Evolutionary conservation across 768 basidiomycete genomes (phyloP).

Genomic region (Clitopilus hobsonii): DNA sequence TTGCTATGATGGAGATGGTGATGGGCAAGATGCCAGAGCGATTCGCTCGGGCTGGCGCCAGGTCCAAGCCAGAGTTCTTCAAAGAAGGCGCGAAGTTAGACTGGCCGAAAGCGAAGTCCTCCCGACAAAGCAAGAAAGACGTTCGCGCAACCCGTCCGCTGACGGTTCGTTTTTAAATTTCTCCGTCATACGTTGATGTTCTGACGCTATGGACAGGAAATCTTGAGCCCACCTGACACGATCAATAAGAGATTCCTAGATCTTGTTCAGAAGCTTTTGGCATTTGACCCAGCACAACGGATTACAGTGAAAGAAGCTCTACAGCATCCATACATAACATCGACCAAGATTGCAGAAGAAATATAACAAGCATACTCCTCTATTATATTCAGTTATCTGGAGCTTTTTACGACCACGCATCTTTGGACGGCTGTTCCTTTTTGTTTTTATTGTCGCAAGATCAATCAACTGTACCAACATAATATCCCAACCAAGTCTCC

Average conservation of each 20-base stretch:
- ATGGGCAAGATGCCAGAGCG: conserved; percentile 97
- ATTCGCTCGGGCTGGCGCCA: conserved; percentile 69
- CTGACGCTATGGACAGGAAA: conserved; percentile 47
- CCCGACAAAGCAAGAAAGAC: conserved; percentile 90
- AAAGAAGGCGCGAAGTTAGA: conserved; percentile 81
- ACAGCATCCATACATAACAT: conserved; percentile 63
- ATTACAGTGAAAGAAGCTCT: conserved; percentile 87
- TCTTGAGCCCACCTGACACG: conserved; percentile 73
- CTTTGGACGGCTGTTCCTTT: background rate
- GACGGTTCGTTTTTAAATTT: conserved; percentile 44
- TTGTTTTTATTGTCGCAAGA: background rate
- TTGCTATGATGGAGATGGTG: conserved; percentile 99
- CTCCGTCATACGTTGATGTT: background rate
- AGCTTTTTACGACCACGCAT: background rate
- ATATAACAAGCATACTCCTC: background rate
- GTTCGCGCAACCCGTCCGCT: conserved; percentile 81
- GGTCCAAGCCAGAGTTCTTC: conserved; percentile 91
- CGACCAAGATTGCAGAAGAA: background rate
- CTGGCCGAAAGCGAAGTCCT: conserved; percentile 87
- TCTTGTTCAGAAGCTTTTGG: conserved; percentile 80
- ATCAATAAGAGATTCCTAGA: conserved; percentile 81
- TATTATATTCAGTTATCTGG: background rate
- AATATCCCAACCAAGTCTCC: background rate
- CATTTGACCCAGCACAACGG: conserved; percentile 86
- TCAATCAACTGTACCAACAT: background rate